Evolutionary conservation across 257 asterid species (phyloP).

Genomic region (Solanum boliviense): DNA sequence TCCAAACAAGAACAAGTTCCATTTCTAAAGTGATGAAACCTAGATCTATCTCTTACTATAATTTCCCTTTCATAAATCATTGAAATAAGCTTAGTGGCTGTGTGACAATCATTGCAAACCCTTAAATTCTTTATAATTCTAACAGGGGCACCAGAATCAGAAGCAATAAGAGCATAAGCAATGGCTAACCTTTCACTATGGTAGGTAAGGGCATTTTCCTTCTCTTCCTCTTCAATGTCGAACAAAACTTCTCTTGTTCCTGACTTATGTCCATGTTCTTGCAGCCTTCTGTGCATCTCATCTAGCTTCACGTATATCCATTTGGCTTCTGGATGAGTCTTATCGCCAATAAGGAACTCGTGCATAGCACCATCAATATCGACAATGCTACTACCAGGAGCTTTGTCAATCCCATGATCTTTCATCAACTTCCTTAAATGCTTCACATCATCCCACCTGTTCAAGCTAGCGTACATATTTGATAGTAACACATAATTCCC

Average conservation of each 20-base stretch:
- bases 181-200: slow-evolving; percentile 63
- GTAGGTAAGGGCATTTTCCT: slow-evolving; percentile 33
- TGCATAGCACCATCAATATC: slow-evolving; percentile 21
- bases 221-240: slow-evolving; percentile 41
- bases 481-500: slow-evolving; percentile 38
- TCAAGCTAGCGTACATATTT: slow-evolving; percentile 43
- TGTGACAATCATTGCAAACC: slow-evolving; percentile 45
- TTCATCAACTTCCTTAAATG: slow-evolving; percentile 34
- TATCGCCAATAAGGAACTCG: slow-evolving; percentile 39
- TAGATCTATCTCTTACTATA: slow-evolving; percentile 31
- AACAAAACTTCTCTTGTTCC: slow-evolving; percentile 27
- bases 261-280: slow-evolving; percentile 19
- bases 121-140: slow-evolving; percentile 41
- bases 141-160: slow-evolving; percentile 19
- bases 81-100: slow-evolving; percentile 31
- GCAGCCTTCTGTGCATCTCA: slow-evolving; percentile 17
- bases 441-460: slow-evolving; percentile 35
- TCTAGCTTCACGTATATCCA: slow-evolving; percentile 14
- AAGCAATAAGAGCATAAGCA: slow-evolving; percentile 32
- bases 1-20: slow-evolving; percentile 46
- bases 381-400: slow-evolving; percentile 24
- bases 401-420: slow-evolving; percentile 25
- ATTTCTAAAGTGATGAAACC: slow-evolving; percentile 35
- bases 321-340: slow-evolving; percentile 16
- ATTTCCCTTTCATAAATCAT: slow-evolving; percentile 26